Evolutionary conservation across 2,329 filamentous ascomycete species (phyloP), one percentile per base, ranked within the genome.

Genomic region (Aspergillus amoenus): DNA sequence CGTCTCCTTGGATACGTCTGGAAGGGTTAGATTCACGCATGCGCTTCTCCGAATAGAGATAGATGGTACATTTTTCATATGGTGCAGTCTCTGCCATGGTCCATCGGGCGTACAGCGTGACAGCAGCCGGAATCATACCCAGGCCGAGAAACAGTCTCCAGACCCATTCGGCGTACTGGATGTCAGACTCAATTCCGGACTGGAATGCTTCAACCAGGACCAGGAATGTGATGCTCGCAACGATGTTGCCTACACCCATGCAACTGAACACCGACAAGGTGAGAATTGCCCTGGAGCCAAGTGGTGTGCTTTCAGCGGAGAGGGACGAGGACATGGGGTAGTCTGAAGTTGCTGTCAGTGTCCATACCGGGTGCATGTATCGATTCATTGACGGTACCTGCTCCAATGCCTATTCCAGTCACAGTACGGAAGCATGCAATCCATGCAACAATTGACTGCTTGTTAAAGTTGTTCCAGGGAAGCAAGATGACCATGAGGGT

Each of bases 161-260:
- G 9, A 52, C 49, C 49, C 49, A 52, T 22, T 52, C 21, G 5
- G 43, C 37, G n/a, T 22, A 6, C 12, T 11, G n/a, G 3, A 52
- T n/a, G 22, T 52, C n/a, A 21, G 21, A 9, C 1, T 27, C 12
- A 7, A 52, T 43, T 9, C 22, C 37, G 2, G 17, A 27, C 34
- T 64, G 51, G 44, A 68, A 66, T 11, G 61, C 60, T 7, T 48
- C 56, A 11, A 64, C 57, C 18, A 66, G 48, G 13, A 64, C 53
- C 6, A 66, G 44, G 43, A 63, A 61, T 5, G 64, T 59, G 18
- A 68, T 60, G 17, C 64, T 63, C 3, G 63, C 64, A 7, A 60
- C 47, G 18, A 61, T 61, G 27, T 64, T 66, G 11, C 64, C 66
- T 5, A 67, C 47, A 21, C 64, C 64, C 18, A 66, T 65, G 22